Evolutionary conservation across 2,329 filamentous ascomycete species (phyloP).

Genomic region (Colletotrichum sp.): DNA sequence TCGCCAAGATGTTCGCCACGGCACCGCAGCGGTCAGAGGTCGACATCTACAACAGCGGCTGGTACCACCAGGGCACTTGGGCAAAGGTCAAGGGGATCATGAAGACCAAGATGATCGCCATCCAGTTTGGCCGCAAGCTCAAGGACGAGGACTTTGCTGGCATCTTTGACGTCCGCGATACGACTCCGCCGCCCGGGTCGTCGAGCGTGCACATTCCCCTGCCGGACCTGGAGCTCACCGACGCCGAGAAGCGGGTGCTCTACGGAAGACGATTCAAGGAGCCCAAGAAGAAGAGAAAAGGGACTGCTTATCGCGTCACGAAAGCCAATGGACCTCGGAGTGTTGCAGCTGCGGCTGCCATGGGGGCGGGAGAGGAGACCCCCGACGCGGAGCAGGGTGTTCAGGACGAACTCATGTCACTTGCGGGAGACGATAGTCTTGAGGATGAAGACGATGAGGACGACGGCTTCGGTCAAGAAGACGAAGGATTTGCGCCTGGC

Average conservation of each 20-base stretch:
- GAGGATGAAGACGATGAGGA: conserved; percentile 33
- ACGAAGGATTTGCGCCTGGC: conserved; percentile 2
- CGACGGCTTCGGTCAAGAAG: conserved; percentile 23
- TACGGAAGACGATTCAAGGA: conserved; percentile 35
- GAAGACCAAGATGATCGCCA: conserved; percentile 80
- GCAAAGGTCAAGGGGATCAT: conserved; percentile 86
- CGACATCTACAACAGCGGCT: conserved; percentile 72
- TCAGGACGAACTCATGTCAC: conserved; percentile 11
- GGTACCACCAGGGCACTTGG: conserved; percentile 83
- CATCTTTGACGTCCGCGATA: conserved; percentile 41
- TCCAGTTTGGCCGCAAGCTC: conserved; percentile 61
- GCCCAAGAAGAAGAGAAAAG: conserved; percentile 25
- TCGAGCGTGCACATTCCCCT: conserved; percentile 39
- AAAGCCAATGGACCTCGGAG: conserved; percentile 14
- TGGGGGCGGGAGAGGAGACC: neutral
- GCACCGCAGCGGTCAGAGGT: conserved; percentile 63
- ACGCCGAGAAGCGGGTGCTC: conserved; percentile 37
- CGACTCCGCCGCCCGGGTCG: conserved; percentile 31
- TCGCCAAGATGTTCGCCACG: conserved; percentile 69
- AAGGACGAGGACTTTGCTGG: conserved; percentile 51
- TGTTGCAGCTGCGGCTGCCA: conserved; percentile 1
- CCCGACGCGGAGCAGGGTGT: neutral
- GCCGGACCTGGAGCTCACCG: conserved; percentile 42
- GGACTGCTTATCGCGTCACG: conserved; percentile 23
- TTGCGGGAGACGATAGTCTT: conserved; percentile 25